A percentile compares a stretch with the other conserved stretches of the same genome.
Conservation (phyloP, 2,329 filamentous ascomycete genomes). For the Alternaria infectoria region DNA sequence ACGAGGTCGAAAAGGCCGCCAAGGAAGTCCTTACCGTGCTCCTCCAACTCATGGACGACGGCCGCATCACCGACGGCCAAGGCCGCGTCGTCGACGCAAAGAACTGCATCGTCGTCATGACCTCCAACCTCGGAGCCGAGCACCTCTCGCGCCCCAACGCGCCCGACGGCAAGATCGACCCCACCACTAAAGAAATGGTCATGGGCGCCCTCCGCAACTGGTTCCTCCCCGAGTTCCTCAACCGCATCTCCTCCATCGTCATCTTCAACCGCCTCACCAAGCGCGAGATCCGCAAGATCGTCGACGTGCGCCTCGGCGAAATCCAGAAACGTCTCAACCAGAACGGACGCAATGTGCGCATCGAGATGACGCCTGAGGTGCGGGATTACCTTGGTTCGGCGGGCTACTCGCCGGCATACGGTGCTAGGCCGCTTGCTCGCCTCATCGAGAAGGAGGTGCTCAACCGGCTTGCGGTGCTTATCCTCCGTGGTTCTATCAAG, state of each 20-base stretch:
- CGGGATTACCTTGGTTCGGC: slow-evolving; percentile 91
- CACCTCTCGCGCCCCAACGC: slow-evolving; percentile 81
- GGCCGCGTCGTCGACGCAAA: slow-evolving; percentile 91
- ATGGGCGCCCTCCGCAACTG: slow-evolving; percentile 91
- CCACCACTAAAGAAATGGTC: slow-evolving; percentile 84
- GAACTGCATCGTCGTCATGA: slow-evolving; percentile 99
- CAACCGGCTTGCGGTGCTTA: slow-evolving; percentile 89
- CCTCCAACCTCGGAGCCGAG: slow-evolving; percentile 94
- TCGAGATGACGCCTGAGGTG: slow-evolving; percentile 81
- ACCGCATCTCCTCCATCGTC: slow-evolving; percentile 93
- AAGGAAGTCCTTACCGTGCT: slow-evolving; percentile 97
- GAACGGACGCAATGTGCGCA: slow-evolving; percentile 85
- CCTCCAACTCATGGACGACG: slow-evolving; percentile 99
- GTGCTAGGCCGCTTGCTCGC: slow-evolving; percentile 83
- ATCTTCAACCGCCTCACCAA: slow-evolving; percentile 97
- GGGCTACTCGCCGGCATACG: slow-evolving; percentile 94
- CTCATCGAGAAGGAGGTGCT: slow-evolving; percentile 98
- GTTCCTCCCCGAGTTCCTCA: slow-evolving; percentile 98
- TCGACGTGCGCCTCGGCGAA: slow-evolving; percentile 84
- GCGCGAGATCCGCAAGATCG: slow-evolving; percentile 90
- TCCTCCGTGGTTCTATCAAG: slow-evolving; percentile 80
- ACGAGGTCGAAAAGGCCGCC: slow-evolving; percentile 97
- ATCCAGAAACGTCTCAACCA: slow-evolving; percentile 88
- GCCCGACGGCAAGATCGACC: slow-evolving; percentile 84
- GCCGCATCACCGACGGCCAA: slow-evolving; percentile 97